A percentile compares a stretch with the other conserved stretches of the same genome.
Evolutionary conservation across 2,329 filamentous ascomycete species (phyloP).

Genomic region (Paradendryphiella salina): DNA sequence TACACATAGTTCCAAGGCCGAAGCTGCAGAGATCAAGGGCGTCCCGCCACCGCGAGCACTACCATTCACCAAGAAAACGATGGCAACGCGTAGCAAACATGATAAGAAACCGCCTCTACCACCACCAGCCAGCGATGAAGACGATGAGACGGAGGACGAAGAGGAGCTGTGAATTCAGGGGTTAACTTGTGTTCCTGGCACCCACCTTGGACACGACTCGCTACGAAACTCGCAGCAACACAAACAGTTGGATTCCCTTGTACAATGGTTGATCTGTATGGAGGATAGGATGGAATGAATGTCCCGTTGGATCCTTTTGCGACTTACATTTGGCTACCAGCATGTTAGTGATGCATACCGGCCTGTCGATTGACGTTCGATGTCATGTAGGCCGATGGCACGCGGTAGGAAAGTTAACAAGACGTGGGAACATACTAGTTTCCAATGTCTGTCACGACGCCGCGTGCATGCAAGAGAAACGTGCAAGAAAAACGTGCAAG

Average conservation of each 20-base stretch:
- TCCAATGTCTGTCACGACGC: no score
- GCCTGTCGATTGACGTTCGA: slow-evolving; percentile 1
- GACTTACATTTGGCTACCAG: not conserved
- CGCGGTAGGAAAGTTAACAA: not conserved
- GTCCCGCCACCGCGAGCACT: slow-evolving; percentile 44
- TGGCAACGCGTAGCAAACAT: slow-evolving; percentile 26
- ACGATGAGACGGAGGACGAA: slow-evolving; percentile 46
- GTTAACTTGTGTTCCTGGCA: not conserved
- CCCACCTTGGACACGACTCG: no score
- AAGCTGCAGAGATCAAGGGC: slow-evolving; percentile 15
- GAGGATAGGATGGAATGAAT: no score
- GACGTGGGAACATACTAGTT: no score
- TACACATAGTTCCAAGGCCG: slow-evolving; percentile 21
- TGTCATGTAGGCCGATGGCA: slow-evolving; percentile 5
- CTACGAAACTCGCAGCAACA: no score
- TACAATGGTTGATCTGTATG: no score
- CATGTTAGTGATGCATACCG: not conserved
- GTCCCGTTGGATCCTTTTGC: no score
- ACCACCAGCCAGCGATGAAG: slow-evolving; percentile 14
- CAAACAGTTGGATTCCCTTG: no score
- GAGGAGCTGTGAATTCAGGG: slow-evolving; percentile 36
- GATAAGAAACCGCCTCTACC: slow-evolving; percentile 15
- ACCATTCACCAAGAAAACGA: slow-evolving; percentile 34
- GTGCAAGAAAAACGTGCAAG: no score
- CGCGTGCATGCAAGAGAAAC: no score